Percentiles rank a stretch among this genome's conserved stretches.
Conservation (phyloP, 371 early-diverging fungal species). For the Mucor velutinosus region DNA sequence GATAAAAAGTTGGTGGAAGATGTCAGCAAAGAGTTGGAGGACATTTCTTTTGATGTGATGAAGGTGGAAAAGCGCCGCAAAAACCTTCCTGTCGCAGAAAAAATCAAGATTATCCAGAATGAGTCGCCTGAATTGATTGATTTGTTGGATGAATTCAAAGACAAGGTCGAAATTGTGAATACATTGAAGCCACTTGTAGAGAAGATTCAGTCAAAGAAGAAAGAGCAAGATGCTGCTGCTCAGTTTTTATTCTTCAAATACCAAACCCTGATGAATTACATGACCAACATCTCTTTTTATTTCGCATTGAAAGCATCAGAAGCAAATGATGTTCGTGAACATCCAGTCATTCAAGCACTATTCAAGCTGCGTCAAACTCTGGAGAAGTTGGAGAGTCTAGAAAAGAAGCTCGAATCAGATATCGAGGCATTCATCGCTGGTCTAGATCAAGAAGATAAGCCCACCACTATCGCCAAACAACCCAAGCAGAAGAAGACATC, state of each 20-base stretch:
- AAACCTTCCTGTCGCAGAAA: constrained; percentile 68
- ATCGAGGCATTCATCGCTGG: constrained; percentile 33
- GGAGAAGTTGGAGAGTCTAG: constrained; percentile 69
- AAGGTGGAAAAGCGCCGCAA: constrained; percentile 47
- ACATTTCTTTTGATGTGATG: constrained; percentile 47
- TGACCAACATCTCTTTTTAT: constrained; percentile 90
- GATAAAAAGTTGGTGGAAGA: constrained; percentile 52
- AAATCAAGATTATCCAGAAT: constrained; percentile 71
- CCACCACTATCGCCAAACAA: neutral
- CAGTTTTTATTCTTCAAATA: constrained; percentile 59
- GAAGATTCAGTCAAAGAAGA: constrained; percentile 25
- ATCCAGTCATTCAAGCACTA: constrained; percentile 84
- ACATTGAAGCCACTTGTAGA: constrained; percentile 36
- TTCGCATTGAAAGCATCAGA: constrained; percentile 77
- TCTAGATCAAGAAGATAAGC: neutral
- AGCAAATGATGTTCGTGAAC: constrained; percentile 62
- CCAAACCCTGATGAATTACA: constrained; percentile 67
- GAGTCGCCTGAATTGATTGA: constrained; percentile 86
- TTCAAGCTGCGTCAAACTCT: constrained; percentile 73
- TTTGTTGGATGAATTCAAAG: constrained; percentile 75
- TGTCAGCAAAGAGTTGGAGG: constrained; percentile 61
- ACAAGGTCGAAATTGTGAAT: constrained; percentile 49
- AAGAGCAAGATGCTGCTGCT: constrained; percentile 24
- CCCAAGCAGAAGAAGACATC: neutral
- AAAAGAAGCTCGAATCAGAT: constrained; percentile 50